Evolutionary conservation across 345 rosid species (phyloP).

Genomic region (Populus nigra): DNA sequence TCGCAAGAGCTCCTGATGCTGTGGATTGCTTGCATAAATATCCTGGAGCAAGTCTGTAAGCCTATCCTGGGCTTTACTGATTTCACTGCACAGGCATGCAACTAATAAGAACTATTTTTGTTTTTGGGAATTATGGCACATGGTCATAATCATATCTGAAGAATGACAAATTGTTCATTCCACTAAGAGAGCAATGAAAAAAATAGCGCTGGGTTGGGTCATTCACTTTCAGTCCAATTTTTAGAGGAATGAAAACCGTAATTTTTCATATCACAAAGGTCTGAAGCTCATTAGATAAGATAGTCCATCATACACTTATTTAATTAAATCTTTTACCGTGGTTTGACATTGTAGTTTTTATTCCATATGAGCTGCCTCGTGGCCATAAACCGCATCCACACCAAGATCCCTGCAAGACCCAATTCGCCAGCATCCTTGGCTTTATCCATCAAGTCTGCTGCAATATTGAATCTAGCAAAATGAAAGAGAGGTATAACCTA

Average conservation of each 20-base stretch:
- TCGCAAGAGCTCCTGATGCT: constrained; percentile 69
- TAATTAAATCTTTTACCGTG: constrained; percentile 56
- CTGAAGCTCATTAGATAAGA: background rate
- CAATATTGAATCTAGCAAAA: constrained; percentile 78
- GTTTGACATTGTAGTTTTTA: constrained; percentile 97
- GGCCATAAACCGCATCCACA: constrained; percentile 99
- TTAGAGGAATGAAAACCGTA: background rate
- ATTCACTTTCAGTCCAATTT: background rate
- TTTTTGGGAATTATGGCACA: background rate
- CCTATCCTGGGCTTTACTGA: constrained; percentile 96
- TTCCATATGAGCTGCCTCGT: constrained; percentile 98
- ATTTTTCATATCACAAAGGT: background rate
- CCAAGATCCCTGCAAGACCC: constrained; percentile 89
- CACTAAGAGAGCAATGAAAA: background rate
- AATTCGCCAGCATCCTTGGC: constrained; percentile 72
- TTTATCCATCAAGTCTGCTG: constrained; percentile 77
- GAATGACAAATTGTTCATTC: background rate
- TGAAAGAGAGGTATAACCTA: constrained; percentile 7
- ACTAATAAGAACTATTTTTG: background rate
- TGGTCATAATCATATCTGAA: constrained; percentile 2
- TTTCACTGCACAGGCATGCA: constrained; percentile 61
- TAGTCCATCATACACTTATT: background rate
- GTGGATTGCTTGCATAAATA: constrained; percentile 51
- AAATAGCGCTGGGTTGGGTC: background rate
- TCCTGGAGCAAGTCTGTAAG: constrained; percentile 75